Evolutionary conservation across 2,329 filamentous ascomycete species (phyloP).

Genomic region (Fusarium sp.): DNA sequence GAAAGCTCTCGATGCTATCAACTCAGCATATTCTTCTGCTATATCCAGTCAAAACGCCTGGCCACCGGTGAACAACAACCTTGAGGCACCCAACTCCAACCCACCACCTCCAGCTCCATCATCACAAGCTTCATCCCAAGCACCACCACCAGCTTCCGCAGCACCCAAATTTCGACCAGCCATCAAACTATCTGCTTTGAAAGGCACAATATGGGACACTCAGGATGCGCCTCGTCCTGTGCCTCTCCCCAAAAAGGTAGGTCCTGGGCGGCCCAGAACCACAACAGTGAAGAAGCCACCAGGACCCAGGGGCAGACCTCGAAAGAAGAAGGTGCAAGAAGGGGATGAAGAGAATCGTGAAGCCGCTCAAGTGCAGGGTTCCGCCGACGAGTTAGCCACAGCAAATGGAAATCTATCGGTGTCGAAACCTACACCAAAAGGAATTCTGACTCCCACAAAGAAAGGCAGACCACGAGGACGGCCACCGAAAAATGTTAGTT

Average conservation of each 20-base stretch:
- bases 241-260: constrained; percentile 38
- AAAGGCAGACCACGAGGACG: constrained; percentile 52
- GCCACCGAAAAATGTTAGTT: constrained; percentile 66
- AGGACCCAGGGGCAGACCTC: constrained; percentile 30
- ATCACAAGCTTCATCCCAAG: constrained; percentile 19
- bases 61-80: constrained; percentile 13
- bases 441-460: constrained; percentile 67
- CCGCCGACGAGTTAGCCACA: constrained; percentile 27
- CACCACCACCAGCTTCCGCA: constrained; percentile 23
- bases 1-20: constrained; percentile 46
- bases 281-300: constrained; percentile 38
- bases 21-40: constrained; percentile 46
- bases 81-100: not conserved
- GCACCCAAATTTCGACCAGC: constrained; percentile 45
- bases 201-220: constrained; percentile 53
- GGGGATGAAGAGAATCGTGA: constrained; percentile 1
- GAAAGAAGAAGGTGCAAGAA: constrained; percentile 39
- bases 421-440: constrained; percentile 54
- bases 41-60: constrained; percentile 37
- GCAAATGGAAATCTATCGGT: constrained; percentile 28
- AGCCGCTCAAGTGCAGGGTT: constrained; percentile 8
- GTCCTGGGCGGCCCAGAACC: constrained; percentile 30
- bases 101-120: constrained; percentile 12
- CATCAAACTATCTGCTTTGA: constrained; percentile 51
- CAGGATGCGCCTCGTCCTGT: constrained; percentile 36